Evolutionary conservation across 2,329 filamentous ascomycete genomes (phyloP).

Genomic region (Aspergillus floridensis): DNA sequence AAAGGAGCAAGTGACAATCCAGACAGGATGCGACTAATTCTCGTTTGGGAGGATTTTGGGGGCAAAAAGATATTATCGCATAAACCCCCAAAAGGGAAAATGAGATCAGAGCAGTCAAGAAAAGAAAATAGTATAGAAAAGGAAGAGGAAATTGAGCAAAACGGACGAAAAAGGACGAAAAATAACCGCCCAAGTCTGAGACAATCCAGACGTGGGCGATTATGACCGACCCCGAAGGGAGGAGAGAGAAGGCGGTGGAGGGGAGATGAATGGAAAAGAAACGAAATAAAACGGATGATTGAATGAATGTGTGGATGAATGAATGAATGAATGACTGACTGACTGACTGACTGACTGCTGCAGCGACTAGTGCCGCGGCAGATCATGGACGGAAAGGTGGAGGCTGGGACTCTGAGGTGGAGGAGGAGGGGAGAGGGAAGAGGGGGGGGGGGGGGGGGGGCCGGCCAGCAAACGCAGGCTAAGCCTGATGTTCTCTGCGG

Average conservation of each 20-base stretch:
- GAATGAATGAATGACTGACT: too few relatives aligned
- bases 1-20: neutral
- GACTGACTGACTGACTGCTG: constrained; percentile 14
- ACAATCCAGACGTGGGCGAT: constrained; percentile 20
- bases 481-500: constrained; percentile 18
- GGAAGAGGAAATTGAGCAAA: constrained; percentile 14
- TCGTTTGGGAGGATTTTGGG: neutral
- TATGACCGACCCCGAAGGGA: constrained; percentile 14
- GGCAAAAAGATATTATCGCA: neutral
- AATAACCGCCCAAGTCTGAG: constrained; percentile 31
- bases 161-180: constrained; percentile 19
- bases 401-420: constrained; percentile 17
- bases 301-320: too few relatives aligned
- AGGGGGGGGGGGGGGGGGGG: constrained; percentile 1
- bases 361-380: constrained; percentile 18
- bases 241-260: constrained; percentile 8
- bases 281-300: neutral
- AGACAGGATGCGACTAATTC: neutral
- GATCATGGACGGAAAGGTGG: constrained; percentile 28
- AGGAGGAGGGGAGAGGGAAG: constrained; percentile 2
- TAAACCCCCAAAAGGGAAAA: constrained; percentile 4
- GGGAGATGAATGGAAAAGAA: neutral
- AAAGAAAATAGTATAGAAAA: constrained; percentile 18
- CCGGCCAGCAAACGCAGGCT: constrained; percentile 23
- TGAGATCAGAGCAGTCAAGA: neutral